Evolutionary conservation across 1,139 yeast genomes (phyloP).

Genomic region (Pneumocystis oryctolagi): DNA sequence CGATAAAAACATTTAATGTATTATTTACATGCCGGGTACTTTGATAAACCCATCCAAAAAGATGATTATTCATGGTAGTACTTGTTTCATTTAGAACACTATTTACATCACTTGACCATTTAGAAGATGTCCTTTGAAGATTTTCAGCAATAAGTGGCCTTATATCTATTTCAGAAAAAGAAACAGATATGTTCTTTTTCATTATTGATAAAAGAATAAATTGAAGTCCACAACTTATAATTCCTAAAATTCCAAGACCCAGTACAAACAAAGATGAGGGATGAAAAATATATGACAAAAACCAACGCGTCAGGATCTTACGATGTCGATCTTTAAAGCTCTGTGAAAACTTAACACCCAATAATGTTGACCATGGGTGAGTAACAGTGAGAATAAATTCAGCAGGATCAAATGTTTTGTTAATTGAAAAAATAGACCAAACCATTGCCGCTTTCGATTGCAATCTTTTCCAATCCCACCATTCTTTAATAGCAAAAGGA

Average conservation of each 20-base stretch:
- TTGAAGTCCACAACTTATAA: conserved; percentile 31
- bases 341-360: conserved; percentile 12
- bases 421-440: conserved; percentile 10
- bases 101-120: conserved; percentile 44
- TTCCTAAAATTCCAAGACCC: conserved; percentile 31
- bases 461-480: conserved; percentile 37
- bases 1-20: conserved; percentile 39
- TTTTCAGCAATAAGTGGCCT: conserved; percentile 5
- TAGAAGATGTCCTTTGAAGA: conserved; percentile 16
- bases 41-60: conserved; percentile 51
- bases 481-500: conserved; percentile 34
- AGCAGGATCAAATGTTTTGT: conserved; percentile 15
- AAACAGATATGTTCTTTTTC: conserved; percentile 12
- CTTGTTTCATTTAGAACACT: conserved; percentile 32
- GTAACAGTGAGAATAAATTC: conserved; percentile 15
- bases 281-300: conserved; percentile 22
- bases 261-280: conserved; percentile 25
- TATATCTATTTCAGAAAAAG: conserved; percentile 14
- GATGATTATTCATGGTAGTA: conserved; percentile 38
- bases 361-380: conserved; percentile 8
- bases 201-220: conserved; percentile 25
- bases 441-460: conserved; percentile 13
- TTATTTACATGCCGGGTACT: conserved; percentile 41
- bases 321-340: background rate
- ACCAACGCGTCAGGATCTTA: conserved; percentile 21